phyloP scores from a whole-genome alignment of 345 rosid genomes.

The Raphanus raphanistrum region DNA sequence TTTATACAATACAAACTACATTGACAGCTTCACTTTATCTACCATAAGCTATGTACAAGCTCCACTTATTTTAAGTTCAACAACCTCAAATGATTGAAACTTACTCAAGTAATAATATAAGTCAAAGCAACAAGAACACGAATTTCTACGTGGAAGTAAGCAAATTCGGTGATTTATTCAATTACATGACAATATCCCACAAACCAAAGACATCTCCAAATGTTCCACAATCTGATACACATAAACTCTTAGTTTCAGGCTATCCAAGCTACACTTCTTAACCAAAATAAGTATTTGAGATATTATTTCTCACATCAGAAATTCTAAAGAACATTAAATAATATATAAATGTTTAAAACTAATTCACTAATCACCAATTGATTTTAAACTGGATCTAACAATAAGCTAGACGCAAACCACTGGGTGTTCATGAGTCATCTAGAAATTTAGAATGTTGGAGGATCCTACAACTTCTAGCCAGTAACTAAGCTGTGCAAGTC shows the following conservation, averaged over 20 bases:
- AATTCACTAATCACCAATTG: too few relatives aligned
- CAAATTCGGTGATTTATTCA: background rate
- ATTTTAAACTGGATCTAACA: too few relatives aligned
- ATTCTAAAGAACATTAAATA: too few relatives aligned
- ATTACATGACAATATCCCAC: background rate
- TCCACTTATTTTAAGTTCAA: background rate
- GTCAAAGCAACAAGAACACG: background rate
- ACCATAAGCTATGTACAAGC: background rate
- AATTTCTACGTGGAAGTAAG: background rate
- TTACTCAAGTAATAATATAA: background rate
- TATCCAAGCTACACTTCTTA: background rate
- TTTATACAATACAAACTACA: background rate
- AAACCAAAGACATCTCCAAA: background rate
- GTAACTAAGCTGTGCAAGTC: too few relatives aligned
- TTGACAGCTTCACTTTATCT: background rate
- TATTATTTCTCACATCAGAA: too few relatives aligned
- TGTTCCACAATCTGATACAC: background rate
- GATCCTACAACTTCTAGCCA: too few relatives aligned
- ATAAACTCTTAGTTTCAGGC: background rate
- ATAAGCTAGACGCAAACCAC: background rate
- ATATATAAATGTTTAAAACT: too few relatives aligned
- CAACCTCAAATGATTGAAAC: constrained; percentile 5
- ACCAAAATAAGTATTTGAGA: background rate
- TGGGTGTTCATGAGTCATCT: background rate
- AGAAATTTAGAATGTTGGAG: background rate